These are phyloP conservation scores for Breviolum minutum DNA, from an alignment of 73 alveolate genomes.

Conservation along the genomic window DNA sequence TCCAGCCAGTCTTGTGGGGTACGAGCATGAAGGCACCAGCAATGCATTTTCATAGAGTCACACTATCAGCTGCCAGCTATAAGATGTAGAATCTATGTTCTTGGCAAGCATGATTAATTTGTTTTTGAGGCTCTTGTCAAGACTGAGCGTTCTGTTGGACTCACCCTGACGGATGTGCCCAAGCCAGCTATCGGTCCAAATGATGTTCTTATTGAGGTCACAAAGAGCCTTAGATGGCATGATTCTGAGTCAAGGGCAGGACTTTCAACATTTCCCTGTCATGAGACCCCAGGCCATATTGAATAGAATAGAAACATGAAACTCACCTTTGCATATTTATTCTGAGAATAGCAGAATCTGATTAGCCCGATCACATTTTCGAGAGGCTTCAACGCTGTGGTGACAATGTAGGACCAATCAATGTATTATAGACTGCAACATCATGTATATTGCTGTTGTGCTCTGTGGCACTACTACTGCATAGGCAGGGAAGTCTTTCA, in stretches of 20 bases:
- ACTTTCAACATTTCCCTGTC: not conserved
- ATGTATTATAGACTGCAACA: not conserved
- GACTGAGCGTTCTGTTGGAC: constrained; percentile 74
- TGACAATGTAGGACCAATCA: too few species aligned
- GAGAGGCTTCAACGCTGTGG: too few species aligned
- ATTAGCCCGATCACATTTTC: too few species aligned
- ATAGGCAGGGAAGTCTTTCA: not conserved
- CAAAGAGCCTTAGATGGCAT: constrained; percentile 18
- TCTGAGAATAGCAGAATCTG: too few species aligned
- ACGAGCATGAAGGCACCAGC: constrained; percentile 86
- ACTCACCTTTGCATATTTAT: not conserved
- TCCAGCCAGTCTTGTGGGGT: constrained; percentile 95
- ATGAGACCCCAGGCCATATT: not conserved
- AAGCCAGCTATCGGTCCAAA: constrained; percentile 93
- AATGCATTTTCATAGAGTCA: not conserved
- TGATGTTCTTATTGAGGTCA: constrained; percentile 71
- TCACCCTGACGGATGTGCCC: constrained; percentile 81
- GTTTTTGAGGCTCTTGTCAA: constrained; percentile 66
- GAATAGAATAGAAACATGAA: too few species aligned
- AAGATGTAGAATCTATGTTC: not conserved
- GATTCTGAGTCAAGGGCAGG: not conserved
- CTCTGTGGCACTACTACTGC: not conserved
- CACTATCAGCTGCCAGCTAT: not conserved
- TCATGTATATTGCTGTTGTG: not conserved
- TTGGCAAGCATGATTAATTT: not conserved